Evolutionary conservation across 2,329 filamentous ascomycete genomes (phyloP).

Genomic region (Huntiella moniliformis): DNA sequence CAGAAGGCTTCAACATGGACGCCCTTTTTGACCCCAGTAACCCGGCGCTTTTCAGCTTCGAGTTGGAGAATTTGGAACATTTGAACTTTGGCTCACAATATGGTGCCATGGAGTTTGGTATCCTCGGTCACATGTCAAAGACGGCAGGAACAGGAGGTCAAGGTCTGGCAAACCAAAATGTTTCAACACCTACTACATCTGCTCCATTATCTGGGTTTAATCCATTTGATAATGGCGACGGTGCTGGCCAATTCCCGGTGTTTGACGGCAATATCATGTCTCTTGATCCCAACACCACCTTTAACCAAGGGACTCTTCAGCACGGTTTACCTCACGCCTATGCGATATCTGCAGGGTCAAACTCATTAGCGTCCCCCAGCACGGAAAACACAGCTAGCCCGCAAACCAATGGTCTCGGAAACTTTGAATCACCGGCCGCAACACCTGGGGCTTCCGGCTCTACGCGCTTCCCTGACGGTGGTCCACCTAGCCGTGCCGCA

Average conservation of each 20-base stretch:
- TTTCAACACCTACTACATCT: neutral
- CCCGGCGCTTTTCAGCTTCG: constrained; percentile 85
- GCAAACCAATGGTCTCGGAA: constrained; percentile 26
- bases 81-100: constrained; percentile 75
- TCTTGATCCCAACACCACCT: constrained; percentile 30
- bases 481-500: constrained; percentile 12
- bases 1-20: constrained; percentile 32
- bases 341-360: constrained; percentile 44
- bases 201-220: neutral
- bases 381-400: constrained; percentile 45
- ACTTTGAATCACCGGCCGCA: constrained; percentile 31
- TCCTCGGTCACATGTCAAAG: constrained; percentile 78
- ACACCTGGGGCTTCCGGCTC: constrained; percentile 18
- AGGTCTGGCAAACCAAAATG: neutral
- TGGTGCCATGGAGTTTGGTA: constrained; percentile 84
- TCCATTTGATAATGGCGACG: constrained; percentile 1
- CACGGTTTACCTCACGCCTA: constrained; percentile 47
- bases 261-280: constrained; percentile 36
- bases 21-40: constrained; percentile 78
- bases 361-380: constrained; percentile 42
- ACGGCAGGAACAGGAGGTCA: constrained; percentile 12
- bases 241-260: neutral
- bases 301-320: constrained; percentile 38
- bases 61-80: constrained; percentile 67
- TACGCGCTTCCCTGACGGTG: constrained; percentile 7